Conservation (phyloP, 129 eudicot species). For the Escallonia rubra region DNA sequence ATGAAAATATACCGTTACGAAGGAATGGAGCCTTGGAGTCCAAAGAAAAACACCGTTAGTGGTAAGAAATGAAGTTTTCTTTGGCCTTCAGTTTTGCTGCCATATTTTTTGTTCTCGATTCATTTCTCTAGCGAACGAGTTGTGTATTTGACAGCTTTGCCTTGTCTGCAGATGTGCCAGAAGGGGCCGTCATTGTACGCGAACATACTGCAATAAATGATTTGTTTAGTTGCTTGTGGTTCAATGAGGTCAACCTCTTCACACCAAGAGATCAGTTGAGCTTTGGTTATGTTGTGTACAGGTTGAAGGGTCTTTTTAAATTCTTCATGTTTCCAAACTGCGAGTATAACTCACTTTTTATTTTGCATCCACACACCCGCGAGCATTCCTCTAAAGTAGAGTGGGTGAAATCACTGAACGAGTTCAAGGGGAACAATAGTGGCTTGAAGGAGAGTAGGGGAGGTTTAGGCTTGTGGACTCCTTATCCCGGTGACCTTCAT, state of each 20-base stretch:
- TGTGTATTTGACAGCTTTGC: neutral
- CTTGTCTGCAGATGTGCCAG: slow-evolving; percentile 75
- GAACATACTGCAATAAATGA: slow-evolving; percentile 78
- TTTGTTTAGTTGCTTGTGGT: slow-evolving; percentile 90
- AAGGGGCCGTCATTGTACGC: slow-evolving; percentile 90
- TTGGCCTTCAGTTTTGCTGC: neutral
- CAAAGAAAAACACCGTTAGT: slow-evolving; percentile 56
- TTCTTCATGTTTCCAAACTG: slow-evolving; percentile 91
- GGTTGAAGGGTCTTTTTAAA: slow-evolving; percentile 58
- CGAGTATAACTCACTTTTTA: slow-evolving; percentile 76
- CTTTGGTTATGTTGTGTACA: slow-evolving; percentile 91
- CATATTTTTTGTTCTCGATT: neutral
- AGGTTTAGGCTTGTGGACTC: slow-evolving; percentile 93
- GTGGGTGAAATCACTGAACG: slow-evolving; percentile 80
- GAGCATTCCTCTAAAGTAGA: slow-evolving; percentile 94
- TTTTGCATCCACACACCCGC: slow-evolving; percentile 82
- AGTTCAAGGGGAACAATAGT: slow-evolving; percentile 67
- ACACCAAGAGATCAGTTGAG: slow-evolving; percentile 98
- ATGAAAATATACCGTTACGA: slow-evolving; percentile 89
- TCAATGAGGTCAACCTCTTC: slow-evolving; percentile 91
- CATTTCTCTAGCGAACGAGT: no score
- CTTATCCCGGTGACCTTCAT: slow-evolving; percentile 84
- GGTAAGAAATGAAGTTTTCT: slow-evolving; percentile 31
- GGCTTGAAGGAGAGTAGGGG: slow-evolving; percentile 78
- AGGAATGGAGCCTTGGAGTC: slow-evolving; percentile 87